Evolutionary conservation across 2,329 filamentous ascomycete species (phyloP).

Genomic region (Elsinoe ampelina): DNA sequence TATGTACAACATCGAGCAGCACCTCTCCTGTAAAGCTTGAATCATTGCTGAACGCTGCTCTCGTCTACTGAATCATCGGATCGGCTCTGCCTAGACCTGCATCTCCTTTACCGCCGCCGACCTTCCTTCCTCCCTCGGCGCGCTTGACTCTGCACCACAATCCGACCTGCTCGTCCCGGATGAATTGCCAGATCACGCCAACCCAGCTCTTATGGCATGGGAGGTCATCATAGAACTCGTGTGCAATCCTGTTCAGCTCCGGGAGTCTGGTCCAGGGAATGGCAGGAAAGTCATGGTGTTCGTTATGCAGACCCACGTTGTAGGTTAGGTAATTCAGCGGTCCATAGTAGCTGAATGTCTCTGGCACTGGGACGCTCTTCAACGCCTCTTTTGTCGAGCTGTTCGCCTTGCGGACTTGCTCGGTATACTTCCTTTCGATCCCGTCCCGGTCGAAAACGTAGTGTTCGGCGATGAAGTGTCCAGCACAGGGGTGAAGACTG

Average conservation of each 20-base stretch:
- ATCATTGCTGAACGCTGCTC: neutral
- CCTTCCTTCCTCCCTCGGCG: conserved; percentile 61
- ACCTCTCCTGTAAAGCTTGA: neutral
- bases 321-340: conserved; percentile 86
- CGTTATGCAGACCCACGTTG: conserved; percentile 96
- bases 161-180: conserved; percentile 80
- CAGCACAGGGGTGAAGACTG: conserved; percentile 84
- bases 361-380: conserved; percentile 52
- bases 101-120: conserved; percentile 43
- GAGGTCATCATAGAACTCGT: conserved; percentile 84
- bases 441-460: conserved; percentile 44
- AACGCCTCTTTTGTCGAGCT: conserved; percentile 22
- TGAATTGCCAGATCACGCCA: conserved; percentile 90
- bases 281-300: conserved; percentile 97
- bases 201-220: conserved; percentile 86
- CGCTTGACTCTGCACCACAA: conserved; percentile 90
- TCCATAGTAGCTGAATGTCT: conserved; percentile 97
- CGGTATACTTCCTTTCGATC: conserved; percentile 35
- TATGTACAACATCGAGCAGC: neutral
- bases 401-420: conserved; percentile 14
- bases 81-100: conserved; percentile 31
- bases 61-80: conserved; percentile 9
- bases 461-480: conserved; percentile 98
- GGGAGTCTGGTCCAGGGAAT: conserved; percentile 87
- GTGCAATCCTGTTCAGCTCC: conserved; percentile 65